Evolutionary conservation across 129 eudicot genomes (phyloP), one percentile per base, ranked within the genome.

Genomic region (Chrysanthemum lavandulifolium): DNA sequence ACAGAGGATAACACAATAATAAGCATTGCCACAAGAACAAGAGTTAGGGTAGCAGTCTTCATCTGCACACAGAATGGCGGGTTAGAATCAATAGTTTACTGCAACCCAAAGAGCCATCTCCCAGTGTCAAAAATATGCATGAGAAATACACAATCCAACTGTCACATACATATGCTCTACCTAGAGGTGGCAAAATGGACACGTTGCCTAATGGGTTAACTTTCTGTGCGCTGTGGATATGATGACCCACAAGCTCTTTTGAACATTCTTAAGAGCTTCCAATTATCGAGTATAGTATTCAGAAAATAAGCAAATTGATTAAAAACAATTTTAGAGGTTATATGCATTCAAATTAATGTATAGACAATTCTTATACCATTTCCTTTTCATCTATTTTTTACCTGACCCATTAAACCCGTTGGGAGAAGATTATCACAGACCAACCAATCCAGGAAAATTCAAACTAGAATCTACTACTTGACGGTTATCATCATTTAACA

Each of bases 11-110:
- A 81, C 52, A 89, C 93, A 78, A 94, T 86, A 50, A 94, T 90
- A 45, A 94, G 90, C 80, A 90, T 57, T n/a, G 89, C 97, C 60
- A 94, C 91, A 18, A 94, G 92, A 74, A 87, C 82, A 43, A 94
- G 98, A 47, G 97, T 89, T 73, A 94, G 76, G 14, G 71, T 79
- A 56, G 97, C 98, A 4, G 99, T 90, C 89, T 91, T 88, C 78
- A 94, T 75, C 97, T 93, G 93, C 73, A 72, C 64, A 27, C 23
- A 71, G 2, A 80, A 80, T 15, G 47, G 47, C 47, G 10, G 71
- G 12, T 55, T 55, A 43, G 11, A 67, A n/a, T 53, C 14, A 51
- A 65, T 45, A 29, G n/a, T 51, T 21, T 56, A 65, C 53, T 16
- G 13, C 7, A n/a, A 49, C 47, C 54, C 9, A 65, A 65, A 14